Base-by-base conservation (phyloP, 73 alveolate genomes). In the Paramecium tetraurelia region DNA sequence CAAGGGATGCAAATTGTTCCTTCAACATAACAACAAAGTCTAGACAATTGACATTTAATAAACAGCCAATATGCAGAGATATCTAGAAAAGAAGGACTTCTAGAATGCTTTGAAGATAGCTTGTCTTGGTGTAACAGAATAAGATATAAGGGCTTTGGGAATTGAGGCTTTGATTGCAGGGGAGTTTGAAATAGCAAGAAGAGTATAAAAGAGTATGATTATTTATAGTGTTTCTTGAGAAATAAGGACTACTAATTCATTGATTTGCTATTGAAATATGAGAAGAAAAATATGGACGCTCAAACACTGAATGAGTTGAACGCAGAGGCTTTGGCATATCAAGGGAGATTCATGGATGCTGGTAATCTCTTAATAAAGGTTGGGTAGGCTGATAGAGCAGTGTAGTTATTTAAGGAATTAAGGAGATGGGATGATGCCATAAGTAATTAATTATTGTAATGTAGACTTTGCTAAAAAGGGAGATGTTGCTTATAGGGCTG, bases 121-220 rank as follows among this genome's bases (percentile, higher is more conserved):
- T 14, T 70, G 86, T 70, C 53, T 70, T 33, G 94, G 94, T 44
- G 94, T 71, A 16, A 89, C 94, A 31, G 94, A 89, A 46, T 46
- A 44, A 12, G 94, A 89, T 72, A 38, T 89, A 46, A 22, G 86
- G 5, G 57, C 59, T 44, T 33, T 89, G 12, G 94, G 94, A 21
- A 71, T 70, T 8, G 94, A 89, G 50, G 94, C 94, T 5, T 33
- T 89, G n/a, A 71, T 89, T 5, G 90, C 89, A 22, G 87, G 92
- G 6, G 75, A 89, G 43, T 89, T 89, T 46, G 94, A 70, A 9
- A 89, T 70, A 11, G 94, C 94, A 35, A 89, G 90, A 72, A 89
- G 87, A 16, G 94, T 89, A 89, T 27, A 14, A 22, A 0, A 24
- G 33, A 14, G 2, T 48, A 53, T 27, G 4, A 46, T 27, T 14